Base-by-base conservation (phyloP, 192 early-diverging fungal genomes). In the Coemansia sp. region DNA sequence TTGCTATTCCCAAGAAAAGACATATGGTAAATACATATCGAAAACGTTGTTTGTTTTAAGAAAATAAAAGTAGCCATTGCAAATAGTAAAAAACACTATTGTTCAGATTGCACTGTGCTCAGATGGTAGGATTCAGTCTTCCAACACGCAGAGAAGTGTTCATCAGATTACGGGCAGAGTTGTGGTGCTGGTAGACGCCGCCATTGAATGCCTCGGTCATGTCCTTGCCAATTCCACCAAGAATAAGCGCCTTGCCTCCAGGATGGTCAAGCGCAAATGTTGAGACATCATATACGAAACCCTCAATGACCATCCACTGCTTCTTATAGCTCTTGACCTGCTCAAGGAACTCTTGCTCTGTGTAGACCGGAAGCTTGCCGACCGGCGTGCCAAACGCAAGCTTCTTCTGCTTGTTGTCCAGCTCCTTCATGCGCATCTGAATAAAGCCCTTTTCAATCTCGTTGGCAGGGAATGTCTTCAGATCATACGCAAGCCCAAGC, bases 221-320 rank as follows among this genome's bases (percentile, higher is more conserved):
- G 69, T 98, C 93, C 74, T 91, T 90, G 66, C 96, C 96, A 40
- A 95, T 83, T 25, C 81, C 87, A 59, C 84, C 77, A 25, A 85
- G 82, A 68, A 96, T 79, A 67, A 90, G 88, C 17, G 86, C 86
- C 44, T 77, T 72, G 65, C 94, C 95, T 66, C 95, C 96, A 11
- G 95, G 95, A 72, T 98, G 95, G 49, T 94, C 87, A 60, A 91
- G 84, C 57, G 92, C 86, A 83, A 98, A 98, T 25, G 87, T 65
- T 50, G 81, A 75, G 53, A 98, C 87, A 69, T 96, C 89, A 68
- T 96, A 93, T 48, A 94, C 80, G 37, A 90, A 84, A 72, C 90
- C 91, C 70, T 95, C 93, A 48, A 98, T 87, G 38, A 96, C 83
- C 60, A 94, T 85, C 86, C 91, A 92, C 70, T 90, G 86, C 69